Evolutionary conservation across 345 rosid genomes (phyloP), one percentile per base, ranked within the genome.

Genomic region (Hibiscus trionum): DNA sequence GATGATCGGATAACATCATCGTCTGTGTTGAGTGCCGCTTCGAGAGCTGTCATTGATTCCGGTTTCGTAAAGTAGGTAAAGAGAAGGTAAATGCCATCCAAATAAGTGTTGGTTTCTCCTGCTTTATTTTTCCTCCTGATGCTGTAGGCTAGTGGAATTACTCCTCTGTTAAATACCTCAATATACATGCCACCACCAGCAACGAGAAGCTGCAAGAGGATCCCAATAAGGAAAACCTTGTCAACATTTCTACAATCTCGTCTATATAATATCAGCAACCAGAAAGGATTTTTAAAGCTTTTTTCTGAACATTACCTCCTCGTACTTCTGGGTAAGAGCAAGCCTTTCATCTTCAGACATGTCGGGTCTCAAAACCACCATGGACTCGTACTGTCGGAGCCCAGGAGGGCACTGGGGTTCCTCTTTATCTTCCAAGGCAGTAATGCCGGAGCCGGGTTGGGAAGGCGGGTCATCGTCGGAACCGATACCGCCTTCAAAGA

Each of bases 101-200:
- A 71, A 75, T 88, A 95, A 29, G 89, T 90, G 82, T 90, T 90
- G 7, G 85, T 73, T 70, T 88, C 97, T 26, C 97, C 97, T 3
- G 88, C 97, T 83, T 77, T 95, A 89, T 95, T 89, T 81, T 78
- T 95, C 87, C 82, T 95, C 73, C 80, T 88, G 76, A 95, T 95
- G 84, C 91, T 81, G 74, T 95, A 95, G 60, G 97, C 90, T 69
- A 95, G 76, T 42, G 97, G 97, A 78, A 95, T 84, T 39, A 90
- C 96, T 37, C 99, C 99, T 86, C 97, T 87, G 83, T 95, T 92
- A 83, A 91, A 92, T 33, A 92, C 96, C 82, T 95, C 99, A 1
- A 90, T 86, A 21, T 92, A 92, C 99, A 92, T 95, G 74, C 97
- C 97, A 7, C 99, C 99, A 4, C 93, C 97, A n/a, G 97, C 96